These are phyloP conservation scores for Penicillium roqueforti DNA, from an alignment of 495 filamentous ascomycete genomes.

Conservation along the genomic window DNA sequence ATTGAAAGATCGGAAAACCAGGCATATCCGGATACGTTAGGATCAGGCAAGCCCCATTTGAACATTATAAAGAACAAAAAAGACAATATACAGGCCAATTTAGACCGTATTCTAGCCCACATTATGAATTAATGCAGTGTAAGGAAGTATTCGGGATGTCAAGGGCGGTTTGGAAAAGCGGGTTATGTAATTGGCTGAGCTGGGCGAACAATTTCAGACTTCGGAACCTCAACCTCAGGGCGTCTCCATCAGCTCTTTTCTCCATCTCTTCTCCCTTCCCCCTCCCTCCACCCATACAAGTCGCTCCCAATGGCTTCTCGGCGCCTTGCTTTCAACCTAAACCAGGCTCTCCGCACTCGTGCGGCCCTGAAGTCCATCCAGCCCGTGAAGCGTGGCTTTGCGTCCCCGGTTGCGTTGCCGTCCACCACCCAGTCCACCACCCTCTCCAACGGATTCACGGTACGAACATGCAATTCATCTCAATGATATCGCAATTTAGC, in stretches of 20 bases:
- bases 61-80: background rate
- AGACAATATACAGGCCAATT: background rate
- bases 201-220: conserved; percentile 49
- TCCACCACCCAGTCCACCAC: conserved; percentile 91
- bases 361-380: conserved; percentile 67
- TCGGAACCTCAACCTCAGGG: conserved; percentile 49
- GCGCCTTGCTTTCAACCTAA: conserved; percentile 84
- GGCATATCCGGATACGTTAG: background rate
- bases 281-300: conserved; percentile 26
- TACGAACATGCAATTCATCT: conserved; percentile 44
- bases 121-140: background rate
- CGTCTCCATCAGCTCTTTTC: conserved; percentile 38
- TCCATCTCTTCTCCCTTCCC: conserved; percentile 27
- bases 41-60: background rate
- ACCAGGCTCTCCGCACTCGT: conserved; percentile 79
- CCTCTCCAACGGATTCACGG: conserved; percentile 93
- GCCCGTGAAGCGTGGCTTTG: conserved; percentile 75
- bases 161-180: conserved; percentile 44
- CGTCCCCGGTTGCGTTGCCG: conserved; percentile 70
- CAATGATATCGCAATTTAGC: conserved; percentile 36
- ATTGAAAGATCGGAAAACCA: background rate
- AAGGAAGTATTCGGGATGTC: conserved; percentile 40
- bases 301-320: conserved; percentile 78
- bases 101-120: background rate
- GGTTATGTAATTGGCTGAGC: conserved; percentile 49